Percentiles rank a stretch among this genome's conserved stretches.
Conservation (phyloP, 148 eudicot species). For the Rhododendron ferrugineum region DNA sequence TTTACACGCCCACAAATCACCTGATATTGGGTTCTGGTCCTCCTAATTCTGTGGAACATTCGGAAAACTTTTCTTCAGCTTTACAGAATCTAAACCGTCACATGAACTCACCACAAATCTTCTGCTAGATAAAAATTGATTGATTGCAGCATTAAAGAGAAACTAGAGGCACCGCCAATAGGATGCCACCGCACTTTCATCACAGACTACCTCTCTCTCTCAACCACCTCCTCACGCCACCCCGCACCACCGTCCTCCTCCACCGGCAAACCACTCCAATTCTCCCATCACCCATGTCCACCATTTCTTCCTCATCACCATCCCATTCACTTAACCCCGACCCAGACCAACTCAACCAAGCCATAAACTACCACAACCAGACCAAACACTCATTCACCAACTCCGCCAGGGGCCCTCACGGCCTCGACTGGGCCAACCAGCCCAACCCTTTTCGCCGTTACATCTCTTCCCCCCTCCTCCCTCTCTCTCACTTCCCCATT, state of each 20-base stretch:
- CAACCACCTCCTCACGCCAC: constrained; percentile 11
- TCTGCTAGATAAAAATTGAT: background rate
- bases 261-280: constrained; percentile 2
- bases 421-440: constrained; percentile 90
- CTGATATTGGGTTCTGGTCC: background rate
- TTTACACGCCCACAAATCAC: too few relatives aligned
- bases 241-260: constrained; percentile 12
- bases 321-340: constrained; percentile 19
- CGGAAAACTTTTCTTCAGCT: constrained; percentile 9
- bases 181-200: constrained; percentile 18
- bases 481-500: constrained; percentile 48
- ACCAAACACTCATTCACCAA: constrained; percentile 74
- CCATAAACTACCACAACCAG: constrained; percentile 62
- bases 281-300: constrained; percentile 41
- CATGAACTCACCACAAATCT: background rate
- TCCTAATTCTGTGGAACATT: background rate
- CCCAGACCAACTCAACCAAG: constrained; percentile 27
- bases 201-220: background rate
- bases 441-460: constrained; percentile 92
- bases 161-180: background rate
- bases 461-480: constrained; percentile 43
- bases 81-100: background rate
- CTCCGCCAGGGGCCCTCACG: constrained; percentile 56
- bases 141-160: background rate
- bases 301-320: constrained; percentile 42